phyloP scores from a whole-genome alignment of 2,329 filamentous ascomycete species.

The Ceratocystiopsis sp. region DNA sequence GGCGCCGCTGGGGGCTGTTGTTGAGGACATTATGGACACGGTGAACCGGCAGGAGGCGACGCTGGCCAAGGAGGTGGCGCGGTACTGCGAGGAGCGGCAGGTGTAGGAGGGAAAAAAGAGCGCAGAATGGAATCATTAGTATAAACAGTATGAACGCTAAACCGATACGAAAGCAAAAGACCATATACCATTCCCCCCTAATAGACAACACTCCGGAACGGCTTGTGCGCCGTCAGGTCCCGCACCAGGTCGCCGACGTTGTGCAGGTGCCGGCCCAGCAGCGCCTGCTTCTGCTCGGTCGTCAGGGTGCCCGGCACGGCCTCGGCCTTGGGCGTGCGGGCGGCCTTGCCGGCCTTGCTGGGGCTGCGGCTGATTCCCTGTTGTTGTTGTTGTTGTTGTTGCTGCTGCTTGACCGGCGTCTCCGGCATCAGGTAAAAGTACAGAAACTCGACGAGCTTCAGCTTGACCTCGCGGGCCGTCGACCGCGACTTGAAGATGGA shows the following conservation, averaged over 20 bases:
- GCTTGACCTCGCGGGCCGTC: constrained; percentile 76
- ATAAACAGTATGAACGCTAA: background rate
- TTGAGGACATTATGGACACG: constrained; percentile 48
- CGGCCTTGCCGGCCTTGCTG: constrained; percentile 47
- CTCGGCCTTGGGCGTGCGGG: constrained; percentile 11
- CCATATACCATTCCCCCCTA: no score
- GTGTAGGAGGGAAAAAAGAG: constrained; percentile 11
- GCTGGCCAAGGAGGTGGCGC: constrained; percentile 55
- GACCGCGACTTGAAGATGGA: constrained; percentile 81
- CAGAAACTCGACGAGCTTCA: constrained; percentile 91
- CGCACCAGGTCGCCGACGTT: constrained; percentile 75
- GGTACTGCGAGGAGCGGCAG: constrained; percentile 51
- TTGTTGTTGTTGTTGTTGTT: no score
- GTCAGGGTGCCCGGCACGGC: constrained; percentile 33
- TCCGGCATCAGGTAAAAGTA: constrained; percentile 99
- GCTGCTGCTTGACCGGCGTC: no score
- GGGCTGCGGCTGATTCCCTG: constrained; percentile 32
- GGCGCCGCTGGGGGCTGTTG: constrained; percentile 24
- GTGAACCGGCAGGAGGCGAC: constrained; percentile 46
- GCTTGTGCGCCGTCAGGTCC: constrained; percentile 63
- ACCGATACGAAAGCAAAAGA: no score
- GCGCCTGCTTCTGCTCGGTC: constrained; percentile 65
- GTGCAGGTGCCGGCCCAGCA: constrained; percentile 61
- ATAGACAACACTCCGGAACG: constrained; percentile 47
- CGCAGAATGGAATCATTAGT: background rate